Base-by-base conservation (phyloP, 1,284 basidiomycete species). In the Tremellales sp. region DNA sequence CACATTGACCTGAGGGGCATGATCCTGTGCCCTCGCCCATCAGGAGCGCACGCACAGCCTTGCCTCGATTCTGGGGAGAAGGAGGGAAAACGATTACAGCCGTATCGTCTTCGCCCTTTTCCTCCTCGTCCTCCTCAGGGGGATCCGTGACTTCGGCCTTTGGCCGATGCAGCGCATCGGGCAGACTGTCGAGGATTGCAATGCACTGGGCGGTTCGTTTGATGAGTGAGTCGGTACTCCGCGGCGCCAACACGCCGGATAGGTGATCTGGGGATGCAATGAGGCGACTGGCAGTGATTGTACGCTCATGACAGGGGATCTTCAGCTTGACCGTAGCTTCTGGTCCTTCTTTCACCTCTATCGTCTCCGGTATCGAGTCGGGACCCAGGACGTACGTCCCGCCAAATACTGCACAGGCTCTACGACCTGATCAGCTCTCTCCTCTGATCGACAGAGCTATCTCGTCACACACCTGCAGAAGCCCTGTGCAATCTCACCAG, bases 401-500 rank as follows among this genome's bases (percentile, higher is more conserved):
- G 8, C 90, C 89, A 54, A 81, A 81, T 5, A 96, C 91, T 2
- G 92, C 91, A 29, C 87, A 81, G 5, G 85, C 82, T 27, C 91
- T 87, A 45, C 33, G 27, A n/a, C 5, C 13, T 36, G 8, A 36
- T 46, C 37, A 49, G 19, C 27, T 40, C 31, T 31, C 33, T 4
- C 4, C 13, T 17, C 19, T 36, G 6, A 5, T 17, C 33, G 19
- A 40, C 6, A 17, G 13, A 36, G 33, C 4, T 15, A 31, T 19
- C n/a, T 25, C 22, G 15, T 13, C 2, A 63, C 70, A 52, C 40
- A 76, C 75, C 79, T 67, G 71, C 91, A 94, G 68, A 93, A 97
- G 0, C 89, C 91, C 71, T 96, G 91, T 0, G 87, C 81, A n/a
- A 94, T 83, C 65, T 96, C 92, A 2, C 92, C 91, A 0, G 85